phyloP scores from a whole-genome alignment of 2,329 filamentous ascomycete species.

The Fusarium sp. region DNA sequence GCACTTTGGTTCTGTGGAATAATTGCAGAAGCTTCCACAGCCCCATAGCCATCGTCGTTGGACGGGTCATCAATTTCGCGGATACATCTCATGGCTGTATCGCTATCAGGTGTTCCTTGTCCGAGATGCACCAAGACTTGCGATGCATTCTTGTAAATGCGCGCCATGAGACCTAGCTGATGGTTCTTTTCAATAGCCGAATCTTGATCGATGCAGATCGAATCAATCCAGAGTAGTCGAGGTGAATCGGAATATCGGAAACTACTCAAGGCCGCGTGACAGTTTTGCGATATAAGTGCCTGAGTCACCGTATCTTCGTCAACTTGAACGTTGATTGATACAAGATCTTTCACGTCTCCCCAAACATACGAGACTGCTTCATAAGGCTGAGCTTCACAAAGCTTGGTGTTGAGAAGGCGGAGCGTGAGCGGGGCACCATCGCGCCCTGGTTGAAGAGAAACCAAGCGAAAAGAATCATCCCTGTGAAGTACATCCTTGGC shows the following conservation, averaged over 20 bases:
- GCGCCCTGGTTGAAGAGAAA: not conserved
- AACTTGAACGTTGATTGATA: not conserved
- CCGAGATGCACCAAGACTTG: not conserved
- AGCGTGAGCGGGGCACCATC: not conserved
- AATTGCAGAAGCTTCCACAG: not conserved
- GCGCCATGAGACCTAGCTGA: not conserved
- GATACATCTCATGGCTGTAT: not conserved
- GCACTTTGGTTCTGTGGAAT: not conserved
- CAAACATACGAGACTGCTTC: not conserved
- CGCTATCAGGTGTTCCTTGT: not conserved
- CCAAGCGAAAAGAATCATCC: not conserved
- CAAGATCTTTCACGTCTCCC: not conserved
- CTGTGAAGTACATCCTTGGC: not conserved
- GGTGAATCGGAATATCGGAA: not conserved
- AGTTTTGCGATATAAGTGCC: not conserved
- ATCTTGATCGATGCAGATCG: not conserved
- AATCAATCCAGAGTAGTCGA: not conserved
- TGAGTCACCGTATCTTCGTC: accelerated
- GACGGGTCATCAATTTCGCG: not conserved
- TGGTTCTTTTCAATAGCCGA: not conserved
- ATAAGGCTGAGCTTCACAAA: not conserved
- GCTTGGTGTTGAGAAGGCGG: not conserved
- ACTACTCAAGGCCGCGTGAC: not conserved
- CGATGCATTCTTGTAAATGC: not conserved
- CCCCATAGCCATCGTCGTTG: not conserved